A percentile compares a stretch with the other conserved stretches of the same genome.
Conservation (phyloP, 2,329 filamentous ascomycete genomes). For the Tolypocladium album region DNA sequence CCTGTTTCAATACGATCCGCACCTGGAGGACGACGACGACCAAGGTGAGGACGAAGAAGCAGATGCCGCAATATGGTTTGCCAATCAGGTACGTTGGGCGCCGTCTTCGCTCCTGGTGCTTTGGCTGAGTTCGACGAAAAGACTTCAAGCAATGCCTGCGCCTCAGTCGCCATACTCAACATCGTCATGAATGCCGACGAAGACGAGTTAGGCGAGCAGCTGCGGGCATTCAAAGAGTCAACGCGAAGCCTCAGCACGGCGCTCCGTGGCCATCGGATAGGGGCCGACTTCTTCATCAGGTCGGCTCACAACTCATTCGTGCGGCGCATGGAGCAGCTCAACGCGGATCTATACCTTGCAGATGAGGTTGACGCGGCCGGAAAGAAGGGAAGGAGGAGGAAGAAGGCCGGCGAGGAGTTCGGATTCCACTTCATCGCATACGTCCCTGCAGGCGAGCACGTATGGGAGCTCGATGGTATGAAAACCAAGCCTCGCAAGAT, state of each 20-base stretch:
- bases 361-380: conserved; percentile 36
- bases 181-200: conserved; percentile 76
- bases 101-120: background rate
- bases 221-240: conserved; percentile 61
- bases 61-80: conserved; percentile 65
- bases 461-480: conserved; percentile 87
- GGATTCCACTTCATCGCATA: conserved; percentile 87
- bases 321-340: conserved; percentile 64
- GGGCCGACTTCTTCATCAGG: conserved; percentile 66
- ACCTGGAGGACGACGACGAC: conserved; percentile 30
- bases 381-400: conserved; percentile 27
- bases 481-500: conserved; percentile 50
- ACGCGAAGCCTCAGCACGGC: conserved; percentile 60
- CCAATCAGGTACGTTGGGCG: conserved; percentile 59
- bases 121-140: conserved; percentile 20
- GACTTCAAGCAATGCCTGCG: conserved; percentile 78
- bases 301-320: conserved; percentile 83
- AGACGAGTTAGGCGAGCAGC: conserved; percentile 57
- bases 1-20: conserved; percentile 59
- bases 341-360: conserved; percentile 55
- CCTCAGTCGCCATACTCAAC: conserved; percentile 84
- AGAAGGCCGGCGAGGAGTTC: conserved; percentile 41
- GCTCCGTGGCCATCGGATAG: conserved; percentile 65
- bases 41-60: conserved; percentile 33
- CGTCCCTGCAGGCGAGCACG: conserved; percentile 58